Conservation (phyloP, 805 yeast genomes). For the Ogataea methylovora region DNA sequence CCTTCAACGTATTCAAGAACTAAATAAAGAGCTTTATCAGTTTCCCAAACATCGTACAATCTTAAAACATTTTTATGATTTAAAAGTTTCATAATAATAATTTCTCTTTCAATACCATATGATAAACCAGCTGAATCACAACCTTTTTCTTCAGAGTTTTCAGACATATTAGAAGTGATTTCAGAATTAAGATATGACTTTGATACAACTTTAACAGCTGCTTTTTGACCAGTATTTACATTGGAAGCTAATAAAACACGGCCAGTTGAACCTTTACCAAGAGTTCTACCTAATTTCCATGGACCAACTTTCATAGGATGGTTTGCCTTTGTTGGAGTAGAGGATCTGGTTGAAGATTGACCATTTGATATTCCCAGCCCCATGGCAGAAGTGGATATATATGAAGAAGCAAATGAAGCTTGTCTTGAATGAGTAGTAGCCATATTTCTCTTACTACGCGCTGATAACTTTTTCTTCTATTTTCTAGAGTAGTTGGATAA, state of each 20-base stretch:
- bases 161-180: neutral
- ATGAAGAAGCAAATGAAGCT: conserved; percentile 51
- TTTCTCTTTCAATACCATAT: conserved; percentile 81
- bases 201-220: conserved; percentile 95
- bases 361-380: conserved; percentile 22
- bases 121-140: conserved; percentile 53
- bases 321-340: conserved; percentile 18
- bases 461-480: too few relatives aligned
- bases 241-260: conserved; percentile 90
- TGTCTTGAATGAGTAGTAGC: conserved; percentile 40
- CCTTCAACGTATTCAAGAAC: conserved; percentile 95
- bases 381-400: conserved; percentile 36
- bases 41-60: conserved; percentile 82
- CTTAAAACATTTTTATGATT: conserved; percentile 76
- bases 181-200: conserved; percentile 55
- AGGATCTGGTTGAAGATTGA: neutral
- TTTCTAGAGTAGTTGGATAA: too few relatives aligned
- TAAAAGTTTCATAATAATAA: conserved; percentile 75
- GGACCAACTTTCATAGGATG: conserved; percentile 70
- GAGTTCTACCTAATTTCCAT: conserved; percentile 91
- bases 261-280: conserved; percentile 96
- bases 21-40: conserved; percentile 71
- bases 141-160: conserved; percentile 22
- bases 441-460: neutral
- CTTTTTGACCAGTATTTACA: conserved; percentile 74